Conservation (phyloP, 1,284 basidiomycete genomes). For the Agaricales sp. region DNA sequence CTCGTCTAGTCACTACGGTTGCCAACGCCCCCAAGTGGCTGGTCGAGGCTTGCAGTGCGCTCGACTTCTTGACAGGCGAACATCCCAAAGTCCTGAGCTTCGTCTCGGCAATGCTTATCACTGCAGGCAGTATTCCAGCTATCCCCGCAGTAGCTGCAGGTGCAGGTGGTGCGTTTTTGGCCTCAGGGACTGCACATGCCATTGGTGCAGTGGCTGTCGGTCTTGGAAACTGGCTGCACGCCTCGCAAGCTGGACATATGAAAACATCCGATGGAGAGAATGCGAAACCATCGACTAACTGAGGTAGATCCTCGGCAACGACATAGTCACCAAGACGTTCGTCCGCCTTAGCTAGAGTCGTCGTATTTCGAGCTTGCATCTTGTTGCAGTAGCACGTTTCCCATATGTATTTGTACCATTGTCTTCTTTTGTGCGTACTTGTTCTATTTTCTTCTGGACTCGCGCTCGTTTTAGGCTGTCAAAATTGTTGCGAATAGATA, state of each 20-base stretch:
- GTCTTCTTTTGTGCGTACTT: too few species aligned
- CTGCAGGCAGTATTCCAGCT: conserved; percentile 59
- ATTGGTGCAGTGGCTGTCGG: conserved; percentile 68
- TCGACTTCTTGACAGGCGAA: conserved; percentile 62
- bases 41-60: conserved; percentile 59
- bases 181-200: conserved; percentile 61
- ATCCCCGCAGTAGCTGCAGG: conserved; percentile 56
- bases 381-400: too few species aligned
- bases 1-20: conserved; percentile 30
- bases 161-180: conserved; percentile 59
- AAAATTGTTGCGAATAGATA: too few species aligned
- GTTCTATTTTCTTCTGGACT: too few species aligned
- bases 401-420: too few species aligned
- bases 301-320: too few species aligned
- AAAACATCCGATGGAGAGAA: neutral
- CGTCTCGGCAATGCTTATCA: conserved; percentile 64
- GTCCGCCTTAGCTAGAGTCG: too few species aligned
- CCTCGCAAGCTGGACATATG: conserved; percentile 20
- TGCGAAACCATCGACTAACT: too few species aligned
- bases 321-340: too few species aligned
- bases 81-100: conserved; percentile 69
- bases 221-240: conserved; percentile 43
- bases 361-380: too few species aligned
- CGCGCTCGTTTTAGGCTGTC: too few species aligned
- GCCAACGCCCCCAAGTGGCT: conserved; percentile 63